Conservation (phyloP, 1,139 yeast species). For the Pichia sp. region DNA sequence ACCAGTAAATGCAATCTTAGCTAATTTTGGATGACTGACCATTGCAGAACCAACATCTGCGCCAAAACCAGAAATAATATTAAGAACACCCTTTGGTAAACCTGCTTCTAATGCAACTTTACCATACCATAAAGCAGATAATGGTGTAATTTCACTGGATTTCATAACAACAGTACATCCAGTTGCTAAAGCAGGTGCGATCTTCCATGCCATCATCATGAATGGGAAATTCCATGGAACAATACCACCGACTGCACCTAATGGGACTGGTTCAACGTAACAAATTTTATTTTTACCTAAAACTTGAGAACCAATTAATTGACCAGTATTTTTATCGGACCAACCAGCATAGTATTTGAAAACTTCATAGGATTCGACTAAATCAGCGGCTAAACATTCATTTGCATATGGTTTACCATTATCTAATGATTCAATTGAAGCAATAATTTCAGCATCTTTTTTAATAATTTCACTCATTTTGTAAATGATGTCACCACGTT, state of each 20-base stretch:
- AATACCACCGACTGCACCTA: slow-evolving; percentile 75
- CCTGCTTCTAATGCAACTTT: slow-evolving; percentile 64
- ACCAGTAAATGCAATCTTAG: slow-evolving; percentile 82
- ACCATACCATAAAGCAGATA: slow-evolving; percentile 65
- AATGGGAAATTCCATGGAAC: slow-evolving; percentile 89
- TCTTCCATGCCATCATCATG: slow-evolving; percentile 73
- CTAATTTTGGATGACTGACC: slow-evolving; percentile 53
- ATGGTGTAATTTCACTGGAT: slow-evolving; percentile 79
- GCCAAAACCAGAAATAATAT: slow-evolving; percentile 66
- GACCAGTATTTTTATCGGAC: slow-evolving; percentile 76
- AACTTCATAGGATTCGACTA: slow-evolving; percentile 49
- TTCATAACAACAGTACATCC: slow-evolving; percentile 79
- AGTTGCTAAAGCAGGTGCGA: slow-evolving; percentile 77
- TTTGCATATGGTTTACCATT: slow-evolving; percentile 51
- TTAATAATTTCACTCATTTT: slow-evolving; percentile 49
- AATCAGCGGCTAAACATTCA: slow-evolving; percentile 41
- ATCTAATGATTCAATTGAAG: slow-evolving; percentile 53
- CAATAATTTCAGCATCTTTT: slow-evolving; percentile 43
- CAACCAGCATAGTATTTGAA: slow-evolving; percentile 76
- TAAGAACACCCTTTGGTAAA: slow-evolving; percentile 74
- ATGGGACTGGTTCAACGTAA: slow-evolving; percentile 60
- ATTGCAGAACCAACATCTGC: slow-evolving; percentile 56
- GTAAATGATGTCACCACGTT: slow-evolving; percentile 41
- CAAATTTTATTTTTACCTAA: slow-evolving; percentile 37
- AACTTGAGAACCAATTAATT: slow-evolving; percentile 40